Evolutionary conservation across 352 stramenopile species (phyloP).

Genomic region (Globisporangium echinulatum): DNA sequence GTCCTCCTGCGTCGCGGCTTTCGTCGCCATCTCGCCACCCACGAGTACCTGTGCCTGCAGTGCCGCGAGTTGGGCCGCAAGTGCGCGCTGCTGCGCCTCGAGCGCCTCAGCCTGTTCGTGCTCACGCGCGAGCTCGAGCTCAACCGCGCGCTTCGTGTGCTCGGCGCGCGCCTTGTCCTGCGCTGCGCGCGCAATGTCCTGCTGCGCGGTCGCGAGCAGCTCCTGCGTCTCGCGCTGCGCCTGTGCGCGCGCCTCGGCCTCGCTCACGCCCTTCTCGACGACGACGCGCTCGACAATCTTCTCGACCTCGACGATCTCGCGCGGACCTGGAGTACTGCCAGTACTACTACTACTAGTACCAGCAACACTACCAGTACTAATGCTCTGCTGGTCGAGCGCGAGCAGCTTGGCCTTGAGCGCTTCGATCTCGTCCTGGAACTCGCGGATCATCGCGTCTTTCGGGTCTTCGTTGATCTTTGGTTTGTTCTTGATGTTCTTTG

Average conservation of each 20-base stretch:
- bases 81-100: slow-evolving; percentile 59
- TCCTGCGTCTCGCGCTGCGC: slow-evolving; percentile 73
- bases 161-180: slow-evolving; percentile 83
- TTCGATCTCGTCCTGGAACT: slow-evolving; percentile 96
- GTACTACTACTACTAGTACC: slow-evolving; percentile 6
- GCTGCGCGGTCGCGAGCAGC: slow-evolving; percentile 58
- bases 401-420: slow-evolving; percentile 84
- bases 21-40: slow-evolving; percentile 93
- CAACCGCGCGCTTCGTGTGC: slow-evolving; percentile 81
- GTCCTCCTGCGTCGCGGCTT: slow-evolving; percentile 92
- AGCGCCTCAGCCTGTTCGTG: slow-evolving; percentile 63
- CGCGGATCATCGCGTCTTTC: slow-evolving; percentile 95
- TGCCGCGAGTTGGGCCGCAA: slow-evolving; percentile 84
- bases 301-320: slow-evolving; percentile 67
- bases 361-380: slow-evolving; percentile 5
- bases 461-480: slow-evolving; percentile 98
- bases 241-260: slow-evolving; percentile 65
- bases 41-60: slow-evolving; percentile 91
- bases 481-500: slow-evolving; percentile 99
- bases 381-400: slow-evolving; percentile 44
- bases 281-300: slow-evolving; percentile 83
- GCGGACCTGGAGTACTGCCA: slow-evolving; percentile 1
- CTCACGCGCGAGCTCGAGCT: slow-evolving; percentile 86
- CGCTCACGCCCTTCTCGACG: slow-evolving; percentile 78
- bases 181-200: slow-evolving; percentile 59